Percentiles rank a stretch among this genome's conserved stretches.
Evolutionary conservation across 2,329 filamentous ascomycete genomes (phyloP).

Genomic region (Amesomyces nigricolor): DNA sequence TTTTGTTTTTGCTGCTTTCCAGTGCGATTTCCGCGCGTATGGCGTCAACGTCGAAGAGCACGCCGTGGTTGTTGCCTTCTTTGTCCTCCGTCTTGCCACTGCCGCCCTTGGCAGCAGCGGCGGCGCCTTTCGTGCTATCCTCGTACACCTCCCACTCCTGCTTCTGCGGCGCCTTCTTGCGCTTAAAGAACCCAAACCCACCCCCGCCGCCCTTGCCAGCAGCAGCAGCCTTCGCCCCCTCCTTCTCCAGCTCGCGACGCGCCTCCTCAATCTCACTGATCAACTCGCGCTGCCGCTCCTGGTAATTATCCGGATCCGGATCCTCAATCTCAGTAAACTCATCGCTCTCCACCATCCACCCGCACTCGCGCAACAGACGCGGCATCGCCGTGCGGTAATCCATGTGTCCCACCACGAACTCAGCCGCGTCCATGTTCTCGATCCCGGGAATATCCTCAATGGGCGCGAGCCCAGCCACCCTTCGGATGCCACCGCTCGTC

Average conservation of each 20-base stretch:
- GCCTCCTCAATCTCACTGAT: constrained; percentile 97
- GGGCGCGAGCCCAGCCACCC: constrained; percentile 74
- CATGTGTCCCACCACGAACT: constrained; percentile 88
- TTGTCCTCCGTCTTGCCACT: constrained; percentile 43
- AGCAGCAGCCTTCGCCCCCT: constrained; percentile 50
- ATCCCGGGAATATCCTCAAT: constrained; percentile 72
- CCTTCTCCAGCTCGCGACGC: constrained; percentile 75
- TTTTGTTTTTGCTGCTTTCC: constrained; percentile 44
- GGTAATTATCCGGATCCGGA: constrained; percentile 90
- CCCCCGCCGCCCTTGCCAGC: constrained; percentile 37
- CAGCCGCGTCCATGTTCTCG: constrained; percentile 85
- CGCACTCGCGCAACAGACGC: constrained; percentile 74
- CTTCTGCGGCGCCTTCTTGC: constrained; percentile 73
- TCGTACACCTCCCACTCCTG: constrained; percentile 95
- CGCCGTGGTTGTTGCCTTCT: constrained; percentile 51
- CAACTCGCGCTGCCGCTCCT: constrained; percentile 79
- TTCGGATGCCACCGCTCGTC: constrained; percentile 85
- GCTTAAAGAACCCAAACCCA: constrained; percentile 69
- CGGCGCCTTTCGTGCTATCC: constrained; percentile 47
- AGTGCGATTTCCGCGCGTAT: constrained; percentile 79
- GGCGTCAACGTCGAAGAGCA: constrained; percentile 93
- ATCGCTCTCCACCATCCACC: constrained; percentile 86
- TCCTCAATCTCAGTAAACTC: constrained; percentile 97
- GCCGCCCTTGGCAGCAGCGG: constrained; percentile 29
- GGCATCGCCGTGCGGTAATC: constrained; percentile 93